Percentiles rank a stretch among this genome's conserved stretches.
Conservation (phyloP, 2,329 filamentous ascomycete species). For the Sporothrix brunneoviolacea region DNA sequence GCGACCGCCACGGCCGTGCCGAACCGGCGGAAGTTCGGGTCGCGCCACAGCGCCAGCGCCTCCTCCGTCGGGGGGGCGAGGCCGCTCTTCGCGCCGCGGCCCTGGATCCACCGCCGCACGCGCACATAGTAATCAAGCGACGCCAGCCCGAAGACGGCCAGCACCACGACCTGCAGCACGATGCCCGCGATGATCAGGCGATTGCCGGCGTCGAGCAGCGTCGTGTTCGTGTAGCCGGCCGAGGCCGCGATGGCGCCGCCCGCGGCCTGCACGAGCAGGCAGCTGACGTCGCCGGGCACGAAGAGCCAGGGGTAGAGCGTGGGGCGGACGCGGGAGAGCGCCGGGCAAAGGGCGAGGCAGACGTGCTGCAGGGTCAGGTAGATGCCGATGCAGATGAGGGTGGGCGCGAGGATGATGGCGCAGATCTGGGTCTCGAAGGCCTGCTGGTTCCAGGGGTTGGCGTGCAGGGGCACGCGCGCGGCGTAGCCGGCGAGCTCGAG, state of each 20-base stretch:
- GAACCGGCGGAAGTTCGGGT: constrained; percentile 38
- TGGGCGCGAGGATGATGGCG: constrained; percentile 52
- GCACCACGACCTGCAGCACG: constrained; percentile 45
- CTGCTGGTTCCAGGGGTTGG: constrained; percentile 47
- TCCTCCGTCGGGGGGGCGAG: constrained; percentile 11
- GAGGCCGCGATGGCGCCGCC: constrained; percentile 50
- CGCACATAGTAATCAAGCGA: constrained; percentile 40
- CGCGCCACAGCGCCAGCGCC: constrained; percentile 34
- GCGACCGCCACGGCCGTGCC: constrained; percentile 37
- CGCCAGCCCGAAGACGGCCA: constrained; percentile 39
- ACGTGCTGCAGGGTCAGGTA: constrained; percentile 60
- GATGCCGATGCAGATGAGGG: constrained; percentile 55
- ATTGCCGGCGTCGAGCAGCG: constrained; percentile 41
- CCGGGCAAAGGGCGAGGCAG: constrained; percentile 41
- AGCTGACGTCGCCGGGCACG: constrained; percentile 52
- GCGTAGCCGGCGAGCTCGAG: constrained; percentile 50
- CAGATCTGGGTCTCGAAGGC: constrained; percentile 55
- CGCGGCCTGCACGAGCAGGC: constrained; percentile 51
- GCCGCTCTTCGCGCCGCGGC: neutral
- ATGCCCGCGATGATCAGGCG: constrained; percentile 48
- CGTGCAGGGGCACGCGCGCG: constrained; percentile 42
- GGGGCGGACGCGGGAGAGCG: constrained; percentile 45
- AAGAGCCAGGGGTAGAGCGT: constrained; percentile 50
- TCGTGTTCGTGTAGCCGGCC: constrained; percentile 30
- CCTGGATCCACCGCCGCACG: constrained; percentile 32